phyloP scores from a whole-genome alignment of 805 yeast species.

The Wickerhamomyces kurtzmanii region DNA sequence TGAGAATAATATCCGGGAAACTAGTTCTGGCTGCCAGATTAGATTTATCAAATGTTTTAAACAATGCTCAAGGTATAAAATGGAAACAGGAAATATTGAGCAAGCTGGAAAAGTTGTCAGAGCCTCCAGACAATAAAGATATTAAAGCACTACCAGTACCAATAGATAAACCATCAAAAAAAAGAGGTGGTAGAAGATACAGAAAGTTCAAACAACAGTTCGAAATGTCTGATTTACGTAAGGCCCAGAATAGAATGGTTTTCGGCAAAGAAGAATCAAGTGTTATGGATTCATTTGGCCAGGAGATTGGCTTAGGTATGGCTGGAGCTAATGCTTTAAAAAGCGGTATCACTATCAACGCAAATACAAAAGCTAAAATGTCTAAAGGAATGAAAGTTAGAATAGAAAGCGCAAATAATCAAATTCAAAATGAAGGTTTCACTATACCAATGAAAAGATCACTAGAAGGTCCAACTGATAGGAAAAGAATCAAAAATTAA shows the following conservation, averaged over 20 bases:
- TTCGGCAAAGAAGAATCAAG: slow-evolving; percentile 72
- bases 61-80: slow-evolving; percentile 45
- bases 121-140: slow-evolving; percentile 62
- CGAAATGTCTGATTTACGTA: slow-evolving; percentile 70
- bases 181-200: slow-evolving; percentile 77
- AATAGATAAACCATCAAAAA: slow-evolving; percentile 63
- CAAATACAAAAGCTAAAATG: slow-evolving; percentile 45
- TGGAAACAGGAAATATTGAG: slow-evolving; percentile 51
- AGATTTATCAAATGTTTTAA: slow-evolving; percentile 41
- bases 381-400: slow-evolving; percentile 52
- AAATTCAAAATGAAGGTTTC: slow-evolving; percentile 2
- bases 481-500: no score
- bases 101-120: slow-evolving; percentile 60
- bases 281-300: slow-evolving; percentile 56
- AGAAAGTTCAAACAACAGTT: slow-evolving; percentile 76
- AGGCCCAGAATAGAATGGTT: slow-evolving; percentile 75
- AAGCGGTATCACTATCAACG: slow-evolving; percentile 21
- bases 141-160: slow-evolving; percentile 63
- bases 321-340: slow-evolving; percentile 16
- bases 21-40: slow-evolving; percentile 75
- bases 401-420: slow-evolving; percentile 13
- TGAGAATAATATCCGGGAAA: slow-evolving; percentile 74
- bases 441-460: slow-evolving; percentile 1
- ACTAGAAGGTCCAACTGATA: no score
- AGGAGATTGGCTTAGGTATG: slow-evolving; percentile 81